Evolutionary conservation across 1,139 yeast species (phyloP), one percentile per base, ranked within the genome.

Genomic region (Blastobotrys serpentis): DNA sequence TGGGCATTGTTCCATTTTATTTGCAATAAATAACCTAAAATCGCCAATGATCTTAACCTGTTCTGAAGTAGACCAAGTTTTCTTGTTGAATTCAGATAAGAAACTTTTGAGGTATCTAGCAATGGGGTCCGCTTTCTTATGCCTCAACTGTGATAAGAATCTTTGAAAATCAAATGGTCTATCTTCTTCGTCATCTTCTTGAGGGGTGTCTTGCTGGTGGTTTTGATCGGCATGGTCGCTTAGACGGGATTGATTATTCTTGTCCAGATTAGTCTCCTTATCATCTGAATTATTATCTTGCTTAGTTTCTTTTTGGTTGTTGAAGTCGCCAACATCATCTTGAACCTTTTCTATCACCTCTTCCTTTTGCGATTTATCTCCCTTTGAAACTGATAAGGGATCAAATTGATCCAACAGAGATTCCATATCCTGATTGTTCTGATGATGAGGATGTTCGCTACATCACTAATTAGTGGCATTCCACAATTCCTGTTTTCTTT

Each of bases 91-190:
- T 50, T 88, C 92, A 26, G 76, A 77, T 43, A 94, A 70, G 59
- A 94, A 22, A 87, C 89, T 63, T 54, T 86, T 80, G 40, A 90
- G 79, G 61, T 90, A 94, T 48, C 90, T 77, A 1, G 92, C 90
- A 38, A 90, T 77, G 0, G 98, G 98, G 52, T 88, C 96, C 1
- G 98, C 96, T 48, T 79, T 74, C 56, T 82, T 84, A 51, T 79
- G 77, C 49, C 84, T 81, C 53, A 94, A 74, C 54, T 85, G 88
- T 4, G 76, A 73, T 33, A 90, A 72, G 63, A 94, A 94, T 19
- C 75, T 71, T 61, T 86, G 96, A 65, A 90, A 92, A 64, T 92
- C 96, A 68, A 88, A 86, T 2, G 85, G 72, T 16, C 54, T 51
- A 21, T 54, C 64, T 17, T 60, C 62, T 19, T 39, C 39, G 19